phyloP scores from a whole-genome alignment of 2,329 filamentous ascomycete species.

The Nakataea oryzae region DNA sequence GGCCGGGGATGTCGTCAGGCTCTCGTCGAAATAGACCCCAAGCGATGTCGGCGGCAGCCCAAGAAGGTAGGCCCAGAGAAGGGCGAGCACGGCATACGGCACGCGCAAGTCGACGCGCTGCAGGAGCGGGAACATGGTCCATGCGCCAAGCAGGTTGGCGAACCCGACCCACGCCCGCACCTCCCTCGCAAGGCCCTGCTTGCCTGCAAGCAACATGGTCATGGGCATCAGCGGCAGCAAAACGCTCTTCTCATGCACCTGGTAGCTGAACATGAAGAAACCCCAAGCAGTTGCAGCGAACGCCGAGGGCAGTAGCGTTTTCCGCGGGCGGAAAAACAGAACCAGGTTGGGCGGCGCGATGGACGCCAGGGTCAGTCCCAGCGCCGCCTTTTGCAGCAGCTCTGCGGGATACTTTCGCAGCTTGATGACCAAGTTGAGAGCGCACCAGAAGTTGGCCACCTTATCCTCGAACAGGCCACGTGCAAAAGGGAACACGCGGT shows the following conservation, averaged over 20 bases:
- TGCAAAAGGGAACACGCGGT: slow-evolving; percentile 92
- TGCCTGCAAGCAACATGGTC: slow-evolving; percentile 74
- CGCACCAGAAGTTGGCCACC: slow-evolving; percentile 97
- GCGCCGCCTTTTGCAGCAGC: slow-evolving; percentile 65
- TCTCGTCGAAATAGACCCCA: slow-evolving; percentile 52
- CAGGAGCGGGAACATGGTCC: slow-evolving; percentile 90
- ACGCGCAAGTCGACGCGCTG: slow-evolving; percentile 73
- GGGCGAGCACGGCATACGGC: slow-evolving; percentile 74
- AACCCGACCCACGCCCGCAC: slow-evolving; percentile 90
- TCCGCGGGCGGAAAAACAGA: slow-evolving; percentile 68
- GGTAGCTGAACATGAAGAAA: slow-evolving; percentile 95
- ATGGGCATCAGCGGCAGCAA: slow-evolving; percentile 86
- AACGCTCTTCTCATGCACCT: slow-evolving; percentile 97
- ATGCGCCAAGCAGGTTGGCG: slow-evolving; percentile 77
- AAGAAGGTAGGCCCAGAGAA: slow-evolving; percentile 86
- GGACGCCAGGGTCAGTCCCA: slow-evolving; percentile 62
- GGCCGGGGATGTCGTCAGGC: slow-evolving; percentile 27
- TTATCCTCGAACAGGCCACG: slow-evolving; percentile 98
- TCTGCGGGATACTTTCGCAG: slow-evolving; percentile 62
- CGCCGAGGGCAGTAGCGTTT: slow-evolving; percentile 66
- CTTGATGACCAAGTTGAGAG: slow-evolving; percentile 82
- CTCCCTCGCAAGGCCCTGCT: slow-evolving; percentile 65
- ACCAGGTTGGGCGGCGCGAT: slow-evolving; percentile 73
- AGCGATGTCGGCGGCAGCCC: slow-evolving; percentile 73
- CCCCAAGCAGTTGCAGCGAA: slow-evolving; percentile 85